Base-by-base conservation (phyloP, 306 rosid species). In the Trifolium pratense region DNA sequence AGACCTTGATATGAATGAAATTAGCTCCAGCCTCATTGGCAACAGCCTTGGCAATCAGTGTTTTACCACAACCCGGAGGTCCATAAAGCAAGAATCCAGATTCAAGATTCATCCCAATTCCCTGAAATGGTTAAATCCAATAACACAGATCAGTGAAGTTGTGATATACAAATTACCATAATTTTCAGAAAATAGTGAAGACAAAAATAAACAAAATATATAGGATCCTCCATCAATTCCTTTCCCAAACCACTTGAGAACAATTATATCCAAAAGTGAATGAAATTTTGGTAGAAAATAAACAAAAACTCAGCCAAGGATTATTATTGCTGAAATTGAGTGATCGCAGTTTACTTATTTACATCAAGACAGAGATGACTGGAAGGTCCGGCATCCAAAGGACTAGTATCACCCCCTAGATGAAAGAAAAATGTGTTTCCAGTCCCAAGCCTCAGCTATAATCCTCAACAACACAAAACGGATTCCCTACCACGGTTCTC, bases 1-100 rank as follows among this genome's bases (percentile, higher is more conserved):
- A 17, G 1, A 43, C 71, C 71, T 66, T 66, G 23, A 66, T 43
- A 43, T 66, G 37, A 43, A 66, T 66, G 56, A 66, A 66, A 43
- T 66, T 66, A 42, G 71, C 71, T 43, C 71, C 70, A 6, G 70
- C 53, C 36, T 65, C 70, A 65, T 65, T 65, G 70, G 70, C 70
- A 65, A 65, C 70, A 39, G 70, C 70, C 17, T 65, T 65, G 53
- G 70, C 70, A 40, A 65, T 65, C 17, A 65, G 52, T 40, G 70
- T 65, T 65, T 65, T 65, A 65, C 70, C 70, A 65, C 70, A 65
- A 40, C 70, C 70, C 40, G 70, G 70, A 65, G 70, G 70, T 14
- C 70, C 70, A 40, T 40, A 65, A 20, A 65, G 70, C 18, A 65
- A 65, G 21, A 65, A 20, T 65, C 70, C 70, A 0, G 70, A 20